Percentiles rank a stretch among this genome's conserved stretches.
These are phyloP conservation scores for Debaryomyces prosopidis DNA, from an alignment of 805 yeast species.

Conservation along the genomic window DNA sequence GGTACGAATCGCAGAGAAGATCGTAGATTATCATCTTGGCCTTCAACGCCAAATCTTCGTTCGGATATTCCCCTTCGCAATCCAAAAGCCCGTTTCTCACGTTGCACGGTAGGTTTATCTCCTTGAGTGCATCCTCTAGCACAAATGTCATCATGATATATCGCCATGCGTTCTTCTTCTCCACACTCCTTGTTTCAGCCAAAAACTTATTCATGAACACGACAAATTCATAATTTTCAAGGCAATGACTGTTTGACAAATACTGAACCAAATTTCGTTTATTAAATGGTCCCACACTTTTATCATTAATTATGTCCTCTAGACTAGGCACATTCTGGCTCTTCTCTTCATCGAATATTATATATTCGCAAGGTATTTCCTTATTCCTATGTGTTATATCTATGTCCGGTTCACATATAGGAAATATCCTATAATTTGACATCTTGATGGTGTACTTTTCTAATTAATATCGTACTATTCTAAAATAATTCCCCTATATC, in stretches of 20 bases:
- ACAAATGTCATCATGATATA: conserved; percentile 26
- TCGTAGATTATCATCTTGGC: conserved; percentile 25
- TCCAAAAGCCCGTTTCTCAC: conserved; percentile 19
- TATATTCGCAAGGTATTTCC: neutral
- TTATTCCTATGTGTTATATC: neutral
- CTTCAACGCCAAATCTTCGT: conserved; percentile 10
- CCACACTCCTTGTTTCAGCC: conserved; percentile 3
- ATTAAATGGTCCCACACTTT: conserved; percentile 6
- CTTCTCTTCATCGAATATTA: neutral
- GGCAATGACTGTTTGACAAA: conserved; percentile 31
- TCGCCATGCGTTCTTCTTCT: conserved; percentile 22
- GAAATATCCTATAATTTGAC: neutral
- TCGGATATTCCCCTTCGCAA: conserved; percentile 21
- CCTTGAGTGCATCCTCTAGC: conserved; percentile 28
- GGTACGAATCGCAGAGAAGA: conserved; percentile 30
- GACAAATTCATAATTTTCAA: conserved; percentile 38
- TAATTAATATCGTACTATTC: neutral
- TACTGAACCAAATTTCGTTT: conserved; percentile 22
- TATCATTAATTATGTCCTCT: conserved; percentile 4
- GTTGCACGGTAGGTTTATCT: conserved; percentile 32
- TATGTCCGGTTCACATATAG: neutral
- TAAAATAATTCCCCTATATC: too few relatives aligned
- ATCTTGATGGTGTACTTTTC: neutral
- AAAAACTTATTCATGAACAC: conserved; percentile 21
- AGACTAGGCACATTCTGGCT: conserved; percentile 4